Evolutionary conservation across 768 basidiomycete species (phyloP), one percentile per base, ranked within the genome.

Genomic region (Lactarius trivialis): DNA sequence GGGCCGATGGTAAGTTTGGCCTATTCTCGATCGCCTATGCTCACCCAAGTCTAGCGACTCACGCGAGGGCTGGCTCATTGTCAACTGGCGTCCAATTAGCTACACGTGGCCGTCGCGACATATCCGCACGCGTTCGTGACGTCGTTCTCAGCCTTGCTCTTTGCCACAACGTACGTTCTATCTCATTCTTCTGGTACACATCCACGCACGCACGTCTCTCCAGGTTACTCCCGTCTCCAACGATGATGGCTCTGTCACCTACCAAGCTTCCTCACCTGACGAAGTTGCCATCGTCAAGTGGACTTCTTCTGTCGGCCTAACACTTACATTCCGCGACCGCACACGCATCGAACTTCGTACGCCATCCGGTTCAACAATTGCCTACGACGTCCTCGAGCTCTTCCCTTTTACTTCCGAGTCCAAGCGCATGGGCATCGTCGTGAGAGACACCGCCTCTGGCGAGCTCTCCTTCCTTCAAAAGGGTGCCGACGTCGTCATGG

Each of bases 331-430:
- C 71, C 90, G 97, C 30, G 93, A 97, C 71, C 91, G 97, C 41
- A 90, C 89, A 1, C 82, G 81, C n/a, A 96, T 98, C 72, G 86
- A 89, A 32, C 78, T 99, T 7, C 86, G 84, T 63, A 85, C 86
- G 0, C 87, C 91, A 0, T 72, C 80, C 5, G 89, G 90, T 8
- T 69, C 77, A 1, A 78, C 78, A 8, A 72, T 95, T 54, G 76
- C 78, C 12, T 98, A 86, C 70, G 93, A 93, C 59, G 84, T 99
- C 55, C 86, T 98, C 58, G 89, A 95, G 54, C 83, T 99, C 61
- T 99, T 99, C 76, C 97, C 97, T 0, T 98, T 99, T 77, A 98
- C 96, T 0, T 97, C 93, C 14, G 97, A 98, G 73, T 94, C 94
- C 0, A 98, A 99, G 74, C 91, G 97, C 32, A 99, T 98, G 97